Evolutionary conservation across 306 rosid genomes (phyloP).

Genomic region (Ammopiptanthus mongolicus): DNA sequence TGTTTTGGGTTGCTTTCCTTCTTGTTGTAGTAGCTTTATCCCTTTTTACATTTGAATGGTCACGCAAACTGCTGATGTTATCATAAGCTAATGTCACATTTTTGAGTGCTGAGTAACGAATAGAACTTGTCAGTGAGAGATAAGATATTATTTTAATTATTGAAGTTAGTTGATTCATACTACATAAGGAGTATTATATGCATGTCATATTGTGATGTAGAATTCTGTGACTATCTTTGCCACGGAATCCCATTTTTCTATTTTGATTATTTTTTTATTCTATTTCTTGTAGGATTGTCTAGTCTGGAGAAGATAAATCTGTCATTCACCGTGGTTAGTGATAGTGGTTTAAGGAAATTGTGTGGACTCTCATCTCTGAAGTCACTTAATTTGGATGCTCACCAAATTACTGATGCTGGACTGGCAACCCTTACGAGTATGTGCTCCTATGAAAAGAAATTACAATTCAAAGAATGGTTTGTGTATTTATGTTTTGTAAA

Average conservation of each 20-base stretch:
- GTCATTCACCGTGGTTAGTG: conserved; percentile 72
- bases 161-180: background rate
- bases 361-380: conserved; percentile 78
- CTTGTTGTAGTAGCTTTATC: background rate
- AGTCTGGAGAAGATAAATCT: conserved; percentile 77
- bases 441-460: conserved; percentile 10
- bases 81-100: conserved; percentile 6
- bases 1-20: background rate
- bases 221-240: background rate
- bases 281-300: conserved; percentile 62
- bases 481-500: background rate
- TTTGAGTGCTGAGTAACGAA: background rate
- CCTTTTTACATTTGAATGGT: conserved; percentile 1
- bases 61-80: conserved; percentile 7
- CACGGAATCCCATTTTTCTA: background rate
- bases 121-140: background rate
- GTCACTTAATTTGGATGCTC: conserved; percentile 92
- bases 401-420: conserved; percentile 79
- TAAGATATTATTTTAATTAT: background rate
- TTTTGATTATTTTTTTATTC: conserved; percentile 1
- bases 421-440: conserved; percentile 77
- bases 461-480: conserved; percentile 8
- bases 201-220: background rate
- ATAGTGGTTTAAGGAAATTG: conserved; percentile 63
- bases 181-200: background rate